Conservation (phyloP, 768 basidiomycete species). For the Xanthoconium stramineum region DNA sequence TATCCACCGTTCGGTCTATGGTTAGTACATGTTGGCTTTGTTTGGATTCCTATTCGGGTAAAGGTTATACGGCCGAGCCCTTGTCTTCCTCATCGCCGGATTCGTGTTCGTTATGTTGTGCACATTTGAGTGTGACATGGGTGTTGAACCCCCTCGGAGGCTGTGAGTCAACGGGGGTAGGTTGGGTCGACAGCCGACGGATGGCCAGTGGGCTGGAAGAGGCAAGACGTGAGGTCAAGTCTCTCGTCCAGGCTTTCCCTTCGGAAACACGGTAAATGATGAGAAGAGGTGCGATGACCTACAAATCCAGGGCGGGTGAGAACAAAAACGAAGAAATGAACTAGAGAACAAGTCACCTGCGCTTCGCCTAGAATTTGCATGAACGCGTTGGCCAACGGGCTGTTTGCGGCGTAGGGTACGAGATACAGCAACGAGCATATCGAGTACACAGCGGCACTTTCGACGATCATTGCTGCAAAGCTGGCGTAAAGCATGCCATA, state of each 20-base stretch:
- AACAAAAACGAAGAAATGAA: neutral
- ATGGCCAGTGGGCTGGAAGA: conserved; percentile 3
- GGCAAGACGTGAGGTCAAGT: conserved; percentile 12
- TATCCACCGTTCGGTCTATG: too few relatives aligned
- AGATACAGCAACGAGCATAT: conserved; percentile 32
- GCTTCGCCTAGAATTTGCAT: conserved; percentile 31
- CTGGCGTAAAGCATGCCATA: conserved; percentile 29
- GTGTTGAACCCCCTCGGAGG: conserved; percentile 5
- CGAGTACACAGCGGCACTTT: conserved; percentile 35
- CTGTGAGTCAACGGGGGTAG: neutral
- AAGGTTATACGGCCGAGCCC: conserved; percentile 1
- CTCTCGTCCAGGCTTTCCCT: conserved; percentile 41
- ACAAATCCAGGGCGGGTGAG: neutral
- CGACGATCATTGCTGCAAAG: conserved; percentile 34
- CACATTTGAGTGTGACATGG: conserved; percentile 15
- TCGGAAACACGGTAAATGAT: conserved; percentile 48
- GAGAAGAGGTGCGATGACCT: conserved; percentile 47
- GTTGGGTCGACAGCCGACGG: conserved; percentile 11
- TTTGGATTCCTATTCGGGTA: neutral
- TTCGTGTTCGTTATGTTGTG: conserved; percentile 2
- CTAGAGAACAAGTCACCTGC: conserved; percentile 16
- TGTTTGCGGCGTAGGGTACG: conserved; percentile 24
- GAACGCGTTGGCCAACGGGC: conserved; percentile 27
- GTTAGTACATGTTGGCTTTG: neutral
- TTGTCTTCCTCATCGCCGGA: conserved; percentile 10